Conservation (phyloP, 345 rosid species). For the Sonneratia caseolaris region DNA sequence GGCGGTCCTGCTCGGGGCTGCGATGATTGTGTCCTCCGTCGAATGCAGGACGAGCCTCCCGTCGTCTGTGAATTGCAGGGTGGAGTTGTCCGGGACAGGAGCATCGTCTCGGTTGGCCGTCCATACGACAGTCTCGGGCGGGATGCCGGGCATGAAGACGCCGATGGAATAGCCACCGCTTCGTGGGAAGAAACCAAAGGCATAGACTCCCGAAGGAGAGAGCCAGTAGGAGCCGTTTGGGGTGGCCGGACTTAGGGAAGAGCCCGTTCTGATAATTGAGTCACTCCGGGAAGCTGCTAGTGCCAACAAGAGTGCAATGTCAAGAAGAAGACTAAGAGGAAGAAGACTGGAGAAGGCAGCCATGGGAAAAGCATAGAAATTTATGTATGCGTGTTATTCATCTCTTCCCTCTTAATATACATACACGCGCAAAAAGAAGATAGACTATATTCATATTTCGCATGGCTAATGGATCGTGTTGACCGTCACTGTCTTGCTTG, state of each 20-base stretch:
- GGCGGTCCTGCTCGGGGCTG: conserved; percentile 6
- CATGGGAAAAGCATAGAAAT: neutral
- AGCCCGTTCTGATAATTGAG: conserved; percentile 10
- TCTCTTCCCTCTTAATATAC: neutral
- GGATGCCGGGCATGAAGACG: conserved; percentile 12
- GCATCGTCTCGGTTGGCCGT: conserved; percentile 12
- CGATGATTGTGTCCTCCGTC: neutral
- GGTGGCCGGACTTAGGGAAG: conserved; percentile 14
- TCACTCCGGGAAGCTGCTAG: neutral
- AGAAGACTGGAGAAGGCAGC: neutral
- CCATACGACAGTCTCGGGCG: conserved; percentile 15
- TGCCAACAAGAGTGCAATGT: neutral
- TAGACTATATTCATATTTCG: no score
- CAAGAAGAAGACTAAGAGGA: neutral
- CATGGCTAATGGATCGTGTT: no score
- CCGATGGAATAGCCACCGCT: conserved; percentile 21
- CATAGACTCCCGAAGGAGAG: conserved; percentile 26
- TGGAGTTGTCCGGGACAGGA: conserved; percentile 6
- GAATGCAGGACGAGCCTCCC: conserved; percentile 11
- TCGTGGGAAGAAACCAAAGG: conserved; percentile 22
- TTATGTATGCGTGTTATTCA: neutral
- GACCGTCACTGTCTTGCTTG: no score
- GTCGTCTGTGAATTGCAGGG: conserved; percentile 1
- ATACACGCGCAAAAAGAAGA: neutral
- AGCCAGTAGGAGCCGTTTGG: conserved; percentile 12